Conservation (phyloP, 257 asterid species). For the Petunia axillaris region DNA sequence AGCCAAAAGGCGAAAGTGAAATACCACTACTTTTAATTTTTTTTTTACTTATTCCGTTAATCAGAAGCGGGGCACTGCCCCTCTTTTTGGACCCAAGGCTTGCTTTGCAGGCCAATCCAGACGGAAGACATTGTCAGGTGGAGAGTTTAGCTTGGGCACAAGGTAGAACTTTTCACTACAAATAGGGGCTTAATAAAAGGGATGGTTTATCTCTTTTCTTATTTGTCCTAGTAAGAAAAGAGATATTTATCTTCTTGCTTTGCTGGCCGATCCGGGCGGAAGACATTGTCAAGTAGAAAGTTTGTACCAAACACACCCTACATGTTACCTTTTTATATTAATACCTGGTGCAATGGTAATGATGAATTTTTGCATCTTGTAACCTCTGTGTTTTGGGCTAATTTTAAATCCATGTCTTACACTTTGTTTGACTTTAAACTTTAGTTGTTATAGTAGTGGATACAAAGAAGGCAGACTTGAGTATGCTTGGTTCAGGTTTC, state of each 20-base stretch:
- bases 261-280: conserved; percentile 61
- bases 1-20: conserved; percentile 16
- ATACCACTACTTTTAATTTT: conserved; percentile 87
- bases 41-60: conserved; percentile 81
- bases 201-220: no score
- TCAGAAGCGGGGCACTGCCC: conserved; percentile 71
- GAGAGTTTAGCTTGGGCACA: conserved; percentile 53
- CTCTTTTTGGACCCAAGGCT: not conserved
- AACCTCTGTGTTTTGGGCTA: not conserved
- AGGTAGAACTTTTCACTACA: conserved; percentile 23
- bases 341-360: not conserved
- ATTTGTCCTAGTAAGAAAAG: no score
- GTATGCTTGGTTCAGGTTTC: no score
- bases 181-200: no score
- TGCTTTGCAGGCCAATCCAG: no score
- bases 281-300: conserved; percentile 49
- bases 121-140: no score
- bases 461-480: no score
- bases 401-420: not conserved
- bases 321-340: not conserved
- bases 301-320: not conserved
- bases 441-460: no score
- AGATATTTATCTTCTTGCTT: not conserved
- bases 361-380: not conserved
- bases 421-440: not conserved